Evolutionary conservation across 768 basidiomycete genomes (phyloP).

Genomic region (Mycena rosella): DNA sequence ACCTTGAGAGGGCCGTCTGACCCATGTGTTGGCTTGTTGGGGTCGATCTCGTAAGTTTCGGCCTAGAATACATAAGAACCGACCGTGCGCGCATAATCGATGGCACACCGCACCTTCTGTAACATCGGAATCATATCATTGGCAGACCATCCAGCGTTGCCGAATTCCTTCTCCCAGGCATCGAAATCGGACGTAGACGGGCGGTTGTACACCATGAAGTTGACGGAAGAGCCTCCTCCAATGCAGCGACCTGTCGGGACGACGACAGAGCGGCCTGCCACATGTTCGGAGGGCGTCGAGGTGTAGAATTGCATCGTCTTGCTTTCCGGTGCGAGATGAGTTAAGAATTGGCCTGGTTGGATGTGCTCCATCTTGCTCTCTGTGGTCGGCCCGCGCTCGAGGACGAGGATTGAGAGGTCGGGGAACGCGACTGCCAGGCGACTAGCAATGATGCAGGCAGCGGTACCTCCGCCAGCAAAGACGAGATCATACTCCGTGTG

Average conservation of each 20-base stretch:
- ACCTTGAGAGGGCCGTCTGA: slow-evolving; percentile 27
- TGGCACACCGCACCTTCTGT: too few relatives aligned
- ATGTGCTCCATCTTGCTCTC: slow-evolving; percentile 36
- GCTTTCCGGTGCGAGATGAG: slow-evolving; percentile 36
- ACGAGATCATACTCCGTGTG: slow-evolving; percentile 31
- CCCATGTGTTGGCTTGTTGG: too few relatives aligned
- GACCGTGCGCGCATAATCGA: too few relatives aligned
- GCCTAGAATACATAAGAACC: too few relatives aligned
- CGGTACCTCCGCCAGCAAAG: slow-evolving; percentile 41
- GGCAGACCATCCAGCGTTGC: slow-evolving; percentile 42
- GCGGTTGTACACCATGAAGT: slow-evolving; percentile 42
- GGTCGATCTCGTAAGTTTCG: too few relatives aligned
- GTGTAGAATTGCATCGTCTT: slow-evolving; percentile 35
- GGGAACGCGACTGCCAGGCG: slow-evolving; percentile 43
- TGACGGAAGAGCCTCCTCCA: slow-evolving; percentile 38
- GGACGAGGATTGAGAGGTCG: slow-evolving; percentile 51
- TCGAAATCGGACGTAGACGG: slow-evolving; percentile 37
- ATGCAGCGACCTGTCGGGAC: slow-evolving; percentile 38
- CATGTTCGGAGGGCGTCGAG: slow-evolving; percentile 17
- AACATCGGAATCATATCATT: slow-evolving; percentile 43
- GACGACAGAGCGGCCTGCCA: slow-evolving; percentile 30
- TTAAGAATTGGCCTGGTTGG: slow-evolving; percentile 38
- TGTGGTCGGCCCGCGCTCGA: slow-evolving; percentile 42
- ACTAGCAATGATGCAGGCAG: slow-evolving; percentile 45
- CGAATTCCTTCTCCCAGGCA: slow-evolving; percentile 41